Percentiles rank a stretch among this genome's conserved stretches.
Evolutionary conservation across 805 yeast genomes (phyloP).

Genomic region (Ogataea saltuana): DNA sequence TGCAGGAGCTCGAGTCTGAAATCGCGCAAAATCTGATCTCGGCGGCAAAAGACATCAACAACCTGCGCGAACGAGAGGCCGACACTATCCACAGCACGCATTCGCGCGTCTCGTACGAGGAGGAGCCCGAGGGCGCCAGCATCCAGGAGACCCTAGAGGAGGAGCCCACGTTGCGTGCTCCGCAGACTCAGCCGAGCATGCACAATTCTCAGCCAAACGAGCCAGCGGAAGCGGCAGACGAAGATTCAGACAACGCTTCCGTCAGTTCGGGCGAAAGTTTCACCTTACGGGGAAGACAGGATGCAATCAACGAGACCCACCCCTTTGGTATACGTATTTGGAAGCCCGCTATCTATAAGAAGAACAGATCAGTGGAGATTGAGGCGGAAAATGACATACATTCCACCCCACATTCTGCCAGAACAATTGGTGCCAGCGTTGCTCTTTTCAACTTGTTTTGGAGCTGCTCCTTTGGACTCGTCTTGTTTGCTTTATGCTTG

Average conservation of each 20-base stretch:
- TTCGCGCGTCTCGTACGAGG: conserved; percentile 16
- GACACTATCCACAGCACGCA: conserved; percentile 23
- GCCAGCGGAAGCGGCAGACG: conserved; percentile 15
- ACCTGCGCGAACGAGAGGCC: conserved; percentile 33
- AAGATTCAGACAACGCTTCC: conserved; percentile 39
- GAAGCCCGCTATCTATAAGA: conserved; percentile 97
- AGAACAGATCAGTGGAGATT: conserved; percentile 84
- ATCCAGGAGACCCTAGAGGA: conserved; percentile 19
- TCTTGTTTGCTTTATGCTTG: conserved; percentile 55
- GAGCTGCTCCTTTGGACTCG: conserved; percentile 70
- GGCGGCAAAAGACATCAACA: conserved; percentile 28
- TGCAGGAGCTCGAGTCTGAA: conserved; percentile 31
- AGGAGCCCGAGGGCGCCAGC: conserved; percentile 14
- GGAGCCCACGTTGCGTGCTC: conserved; percentile 12
- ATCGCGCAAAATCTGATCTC: conserved; percentile 26
- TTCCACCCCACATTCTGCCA: conserved; percentile 54
- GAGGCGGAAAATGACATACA: conserved; percentile 94
- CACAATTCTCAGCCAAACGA: conserved; percentile 17
- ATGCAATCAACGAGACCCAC: conserved; percentile 94
- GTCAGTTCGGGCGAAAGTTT: conserved; percentile 70
- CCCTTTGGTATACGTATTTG: conserved; percentile 98
- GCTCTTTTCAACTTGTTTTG: conserved; percentile 69
- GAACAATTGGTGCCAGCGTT: conserved; percentile 61
- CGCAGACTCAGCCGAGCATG: too few species aligned
- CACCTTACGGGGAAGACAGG: conserved; percentile 89